A percentile compares a stretch with the other conserved stretches of the same genome.
These are phyloP conservation scores for Paramecium pentaurelia DNA, from an alignment of 73 alveolate species.

Conservation along the genomic window DNA sequence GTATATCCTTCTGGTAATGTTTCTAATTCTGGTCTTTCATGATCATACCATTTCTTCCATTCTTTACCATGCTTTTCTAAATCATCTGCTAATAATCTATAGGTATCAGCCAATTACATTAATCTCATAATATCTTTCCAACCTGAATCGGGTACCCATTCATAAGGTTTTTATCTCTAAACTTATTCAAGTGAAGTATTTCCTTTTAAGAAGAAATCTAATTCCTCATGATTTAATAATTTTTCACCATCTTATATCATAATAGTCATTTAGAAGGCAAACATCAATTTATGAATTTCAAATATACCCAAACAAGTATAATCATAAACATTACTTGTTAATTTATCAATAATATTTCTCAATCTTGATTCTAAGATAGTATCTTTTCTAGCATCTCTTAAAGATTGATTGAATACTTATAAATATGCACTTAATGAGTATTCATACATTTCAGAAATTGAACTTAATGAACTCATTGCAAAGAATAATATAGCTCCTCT, in stretches of 20 bases:
- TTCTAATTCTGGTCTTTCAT: constrained; percentile 97
- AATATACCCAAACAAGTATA: constrained; percentile 97
- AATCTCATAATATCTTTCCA: constrained; percentile 98
- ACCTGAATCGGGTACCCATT: constrained; percentile 90
- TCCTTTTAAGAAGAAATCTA: constrained; percentile 99
- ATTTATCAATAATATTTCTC: constrained; percentile 95
- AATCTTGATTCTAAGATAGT: constrained; percentile 91
- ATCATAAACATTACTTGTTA: constrained; percentile 97
- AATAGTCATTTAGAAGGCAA: constrained; percentile 99
- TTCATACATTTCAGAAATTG: constrained; percentile 99
- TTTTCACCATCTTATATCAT: constrained; percentile 99
- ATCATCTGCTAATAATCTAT: constrained; percentile 80
- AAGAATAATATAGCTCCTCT: constrained; percentile 99
- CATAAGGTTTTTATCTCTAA: constrained; percentile 72
- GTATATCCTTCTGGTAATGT: constrained; percentile 96
- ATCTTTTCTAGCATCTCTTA: constrained; percentile 97
- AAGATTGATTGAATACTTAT: constrained; percentile 96
- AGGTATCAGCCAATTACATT: constrained; percentile 77
- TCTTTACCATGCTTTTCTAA: constrained; percentile 77
- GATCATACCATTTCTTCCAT: constrained; percentile 99
- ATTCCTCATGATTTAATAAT: constrained; percentile 94
- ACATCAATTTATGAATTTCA: constrained; percentile 99
- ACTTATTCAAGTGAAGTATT: constrained; percentile 95
- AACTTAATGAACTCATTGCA: constrained; percentile 97
- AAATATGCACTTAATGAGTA: constrained; percentile 97